phyloP scores from a whole-genome alignment of 805 yeast genomes.

The Blastobotrys americana region DNA sequence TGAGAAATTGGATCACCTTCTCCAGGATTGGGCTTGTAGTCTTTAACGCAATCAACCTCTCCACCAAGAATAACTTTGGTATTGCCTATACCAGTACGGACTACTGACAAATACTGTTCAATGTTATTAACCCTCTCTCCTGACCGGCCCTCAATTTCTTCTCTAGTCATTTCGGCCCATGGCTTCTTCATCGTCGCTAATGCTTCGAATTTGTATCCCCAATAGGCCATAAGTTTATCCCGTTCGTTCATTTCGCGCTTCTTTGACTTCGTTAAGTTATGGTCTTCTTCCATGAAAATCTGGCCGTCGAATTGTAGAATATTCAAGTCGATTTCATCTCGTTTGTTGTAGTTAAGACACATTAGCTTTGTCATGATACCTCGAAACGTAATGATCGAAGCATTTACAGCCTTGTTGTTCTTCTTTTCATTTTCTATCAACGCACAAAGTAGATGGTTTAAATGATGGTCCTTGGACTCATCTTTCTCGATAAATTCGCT shows the following conservation, averaged over 20 bases:
- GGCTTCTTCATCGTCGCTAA: slow-evolving; percentile 70
- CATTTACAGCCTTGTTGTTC: slow-evolving; percentile 41
- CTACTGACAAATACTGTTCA: slow-evolving; percentile 75
- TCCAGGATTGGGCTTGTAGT: slow-evolving; percentile 52
- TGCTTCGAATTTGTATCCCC: slow-evolving; percentile 77
- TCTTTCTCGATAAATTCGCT: slow-evolving; percentile 50
- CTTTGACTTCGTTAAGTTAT: slow-evolving; percentile 22
- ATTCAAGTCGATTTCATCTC: slow-evolving; percentile 54
- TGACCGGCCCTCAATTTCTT: slow-evolving; percentile 57
- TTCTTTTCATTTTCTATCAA: slow-evolving; percentile 48
- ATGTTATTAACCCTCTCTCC: slow-evolving; percentile 57
- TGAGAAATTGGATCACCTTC: slow-evolving; percentile 44
- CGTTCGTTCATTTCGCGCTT: slow-evolving; percentile 17
- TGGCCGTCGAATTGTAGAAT: slow-evolving; percentile 57
- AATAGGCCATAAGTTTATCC: slow-evolving; percentile 27
- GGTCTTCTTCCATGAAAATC: slow-evolving; percentile 37
- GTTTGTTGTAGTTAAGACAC: slow-evolving; percentile 53
- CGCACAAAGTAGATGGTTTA: slow-evolving; percentile 52
- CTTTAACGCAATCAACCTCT: slow-evolving; percentile 88
- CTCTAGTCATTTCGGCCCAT: slow-evolving; percentile 60
- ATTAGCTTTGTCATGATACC: slow-evolving; percentile 74
- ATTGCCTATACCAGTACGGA: slow-evolving; percentile 75
- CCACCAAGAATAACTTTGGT: slow-evolving; percentile 68
- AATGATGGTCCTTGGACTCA: slow-evolving; percentile 38
- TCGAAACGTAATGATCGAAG: slow-evolving; percentile 74